A percentile compares a stretch with the other conserved stretches of the same genome.
Evolutionary conservation across 495 filamentous ascomycete genomes (phyloP).

Genomic region (Hypomontagnella submonticulosa): DNA sequence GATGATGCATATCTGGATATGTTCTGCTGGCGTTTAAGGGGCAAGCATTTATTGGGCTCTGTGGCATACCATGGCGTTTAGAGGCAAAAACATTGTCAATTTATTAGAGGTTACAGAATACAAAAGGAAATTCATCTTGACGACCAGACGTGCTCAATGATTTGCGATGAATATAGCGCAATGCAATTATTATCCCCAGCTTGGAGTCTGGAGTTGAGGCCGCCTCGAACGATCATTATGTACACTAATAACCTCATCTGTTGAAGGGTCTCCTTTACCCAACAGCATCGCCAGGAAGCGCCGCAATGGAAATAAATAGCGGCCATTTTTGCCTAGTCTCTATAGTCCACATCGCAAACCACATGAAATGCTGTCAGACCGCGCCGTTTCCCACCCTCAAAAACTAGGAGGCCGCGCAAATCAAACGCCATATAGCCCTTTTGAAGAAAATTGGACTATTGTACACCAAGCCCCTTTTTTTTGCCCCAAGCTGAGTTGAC

Average conservation of each 20-base stretch:
- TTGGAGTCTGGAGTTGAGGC: slow-evolving; percentile 20
- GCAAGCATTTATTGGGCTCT: slow-evolving; percentile 4
- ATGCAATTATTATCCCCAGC: slow-evolving; percentile 38
- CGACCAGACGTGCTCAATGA: slow-evolving; percentile 2
- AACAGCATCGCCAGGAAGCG: slow-evolving; percentile 20
- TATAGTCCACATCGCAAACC: slow-evolving; percentile 22
- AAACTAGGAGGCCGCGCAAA: slow-evolving; percentile 15
- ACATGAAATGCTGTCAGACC: slow-evolving; percentile 19
- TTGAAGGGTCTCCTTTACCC: slow-evolving; percentile 32
- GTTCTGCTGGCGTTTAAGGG: slow-evolving; percentile 25
- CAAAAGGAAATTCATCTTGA: not conserved
- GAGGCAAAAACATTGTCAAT: slow-evolving; percentile 17
- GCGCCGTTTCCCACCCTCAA: slow-evolving; percentile 20
- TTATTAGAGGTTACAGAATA: not conserved
- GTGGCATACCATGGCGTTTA: slow-evolving; percentile 30
- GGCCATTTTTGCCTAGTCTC: slow-evolving; percentile 10
- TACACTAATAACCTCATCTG: slow-evolving; percentile 36
- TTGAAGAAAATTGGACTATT: slow-evolving; percentile 28
- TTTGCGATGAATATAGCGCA: slow-evolving; percentile 37
- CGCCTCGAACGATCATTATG: slow-evolving; percentile 28
- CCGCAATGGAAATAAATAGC: slow-evolving; percentile 25
- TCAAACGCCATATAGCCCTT: slow-evolving; percentile 30
- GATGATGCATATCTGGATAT: not conserved
- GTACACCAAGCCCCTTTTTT: slow-evolving; percentile 35
- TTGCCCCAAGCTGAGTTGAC: slow-evolving; percentile 11